Percentiles rank a stretch among this genome's conserved stretches.
These are phyloP conservation scores for Kluyveromyces aestuarii DNA, from an alignment of 805 yeast species.

Conservation along the genomic window DNA sequence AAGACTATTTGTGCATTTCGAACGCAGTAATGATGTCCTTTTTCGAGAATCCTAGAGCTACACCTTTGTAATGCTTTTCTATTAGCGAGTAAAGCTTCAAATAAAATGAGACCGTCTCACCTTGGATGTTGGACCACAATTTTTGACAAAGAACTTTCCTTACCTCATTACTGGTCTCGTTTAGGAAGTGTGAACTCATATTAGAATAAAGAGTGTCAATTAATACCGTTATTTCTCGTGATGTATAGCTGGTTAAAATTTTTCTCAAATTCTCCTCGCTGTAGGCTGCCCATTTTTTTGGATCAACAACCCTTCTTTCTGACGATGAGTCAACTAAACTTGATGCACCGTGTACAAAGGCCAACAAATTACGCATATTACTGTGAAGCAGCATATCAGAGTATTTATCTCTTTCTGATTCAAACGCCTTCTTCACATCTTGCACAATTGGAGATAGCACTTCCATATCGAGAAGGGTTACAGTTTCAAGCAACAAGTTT, in stretches of 20 bases:
- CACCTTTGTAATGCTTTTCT: constrained; percentile 45
- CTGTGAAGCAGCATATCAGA: constrained; percentile 39
- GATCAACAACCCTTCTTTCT: constrained; percentile 28
- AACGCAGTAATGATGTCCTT: constrained; percentile 52
- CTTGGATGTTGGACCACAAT: constrained; percentile 65
- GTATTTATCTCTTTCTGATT: constrained; percentile 32
- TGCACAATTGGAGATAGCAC: constrained; percentile 16
- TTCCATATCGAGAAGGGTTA: constrained; percentile 19
- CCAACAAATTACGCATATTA: constrained; percentile 57
- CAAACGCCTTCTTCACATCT: constrained; percentile 22
- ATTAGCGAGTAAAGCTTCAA: constrained; percentile 46
- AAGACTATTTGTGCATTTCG: constrained; percentile 22
- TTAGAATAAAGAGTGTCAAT: constrained; percentile 47
- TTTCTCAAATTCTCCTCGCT: constrained; percentile 50
- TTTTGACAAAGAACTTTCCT: constrained; percentile 43
- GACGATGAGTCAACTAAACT: constrained; percentile 32
- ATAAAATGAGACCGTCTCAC: constrained; percentile 48
- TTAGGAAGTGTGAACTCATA: constrained; percentile 45
- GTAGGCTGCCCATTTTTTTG: constrained; percentile 54
- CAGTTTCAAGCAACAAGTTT: constrained; percentile 39
- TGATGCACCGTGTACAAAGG: constrained; percentile 57
- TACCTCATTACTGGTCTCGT: constrained; percentile 15
- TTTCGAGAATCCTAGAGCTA: constrained; percentile 41
- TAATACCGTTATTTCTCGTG: constrained; percentile 45
- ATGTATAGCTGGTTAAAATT: constrained; percentile 47